Evolutionary conservation across 495 filamentous ascomycete species (phyloP).

Genomic region (Xanthoparmelia taractica): DNA sequence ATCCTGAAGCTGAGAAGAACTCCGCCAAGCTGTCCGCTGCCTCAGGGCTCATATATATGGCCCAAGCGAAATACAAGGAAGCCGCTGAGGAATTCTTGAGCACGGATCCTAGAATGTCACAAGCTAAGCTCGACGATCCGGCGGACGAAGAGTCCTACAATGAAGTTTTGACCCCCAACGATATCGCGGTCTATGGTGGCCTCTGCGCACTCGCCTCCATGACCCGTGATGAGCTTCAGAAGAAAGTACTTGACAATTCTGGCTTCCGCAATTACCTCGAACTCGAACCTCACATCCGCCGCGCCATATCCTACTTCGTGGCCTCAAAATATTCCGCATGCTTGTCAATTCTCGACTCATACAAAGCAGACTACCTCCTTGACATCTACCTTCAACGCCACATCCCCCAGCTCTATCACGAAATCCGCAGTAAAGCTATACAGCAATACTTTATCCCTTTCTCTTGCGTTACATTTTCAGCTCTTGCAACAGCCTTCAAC

Average conservation of each 20-base stretch:
- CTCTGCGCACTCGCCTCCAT: conserved; percentile 87
- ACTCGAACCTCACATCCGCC: conserved; percentile 86
- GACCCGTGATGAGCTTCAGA: conserved; percentile 67
- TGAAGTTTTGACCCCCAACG: conserved; percentile 71
- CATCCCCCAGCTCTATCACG: conserved; percentile 56
- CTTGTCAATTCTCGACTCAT: conserved; percentile 70
- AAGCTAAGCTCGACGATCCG: conserved; percentile 32
- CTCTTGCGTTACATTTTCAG: conserved; percentile 62
- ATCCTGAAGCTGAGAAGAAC: conserved; percentile 50
- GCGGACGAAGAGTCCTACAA: conserved; percentile 53
- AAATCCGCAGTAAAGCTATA: conserved; percentile 82
- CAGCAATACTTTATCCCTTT: conserved; percentile 83
- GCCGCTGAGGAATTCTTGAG: conserved; percentile 67
- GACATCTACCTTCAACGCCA: conserved; percentile 81
- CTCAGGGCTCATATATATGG: conserved; percentile 63
- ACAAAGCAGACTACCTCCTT: conserved; percentile 76
- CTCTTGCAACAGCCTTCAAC: conserved; percentile 58
- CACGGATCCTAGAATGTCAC: conserved; percentile 34
- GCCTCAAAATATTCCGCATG: conserved; percentile 80
- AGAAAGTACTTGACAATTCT: conserved; percentile 65
- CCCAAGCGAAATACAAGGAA: conserved; percentile 54
- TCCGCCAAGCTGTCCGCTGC: conserved; percentile 60
- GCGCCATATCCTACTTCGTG: conserved; percentile 80
- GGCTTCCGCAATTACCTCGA: conserved; percentile 83
- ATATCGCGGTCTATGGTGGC: conserved; percentile 86